phyloP scores from a whole-genome alignment of 805 yeast species.

The Ogataea trehaloabstinens region DNA sequence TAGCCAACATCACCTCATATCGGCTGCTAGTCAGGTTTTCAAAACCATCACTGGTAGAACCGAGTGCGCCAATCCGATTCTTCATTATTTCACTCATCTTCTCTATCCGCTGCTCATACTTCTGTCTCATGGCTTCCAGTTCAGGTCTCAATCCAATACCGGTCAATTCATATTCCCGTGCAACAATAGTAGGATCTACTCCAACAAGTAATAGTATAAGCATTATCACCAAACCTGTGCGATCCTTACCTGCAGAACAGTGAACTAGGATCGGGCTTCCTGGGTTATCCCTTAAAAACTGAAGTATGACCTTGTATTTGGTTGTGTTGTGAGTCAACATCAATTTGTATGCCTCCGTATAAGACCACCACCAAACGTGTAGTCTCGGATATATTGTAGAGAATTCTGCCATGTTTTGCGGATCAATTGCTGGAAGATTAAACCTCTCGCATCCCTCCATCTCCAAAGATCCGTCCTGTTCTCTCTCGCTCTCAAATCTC shows the following conservation, averaged over 20 bases:
- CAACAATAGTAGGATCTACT: conserved; percentile 61
- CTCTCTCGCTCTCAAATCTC: conserved; percentile 58
- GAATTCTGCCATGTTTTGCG: conserved; percentile 34
- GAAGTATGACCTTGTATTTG: conserved; percentile 50
- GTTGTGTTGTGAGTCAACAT: conserved; percentile 50
- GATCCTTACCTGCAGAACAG: conserved; percentile 85
- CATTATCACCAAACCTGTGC: conserved; percentile 77
- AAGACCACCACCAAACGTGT: conserved; percentile 60
- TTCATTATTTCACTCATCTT: conserved; percentile 20
- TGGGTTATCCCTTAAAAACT: conserved; percentile 53
- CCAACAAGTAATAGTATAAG: conserved; percentile 60
- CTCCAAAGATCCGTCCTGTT: conserved; percentile 42
- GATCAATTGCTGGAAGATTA: conserved; percentile 48
- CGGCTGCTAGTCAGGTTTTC: conserved; percentile 59
- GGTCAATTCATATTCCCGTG: conserved; percentile 77
- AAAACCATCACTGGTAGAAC: conserved; percentile 46
- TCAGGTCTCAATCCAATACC: conserved; percentile 59
- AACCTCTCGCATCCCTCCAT: conserved; percentile 45
- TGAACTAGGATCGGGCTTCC: conserved; percentile 59
- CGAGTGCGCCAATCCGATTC: conserved; percentile 15
- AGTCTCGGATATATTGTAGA: conserved; percentile 54
- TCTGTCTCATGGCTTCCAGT: conserved; percentile 36
- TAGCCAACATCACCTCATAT: conserved; percentile 67
- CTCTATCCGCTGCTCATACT: conserved; percentile 33
- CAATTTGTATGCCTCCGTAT: conserved; percentile 58